These are phyloP conservation scores for Hsuehochloa calcarea DNA, from an alignment of 176 grass and related monocot species.

Conservation along the genomic window DNA sequence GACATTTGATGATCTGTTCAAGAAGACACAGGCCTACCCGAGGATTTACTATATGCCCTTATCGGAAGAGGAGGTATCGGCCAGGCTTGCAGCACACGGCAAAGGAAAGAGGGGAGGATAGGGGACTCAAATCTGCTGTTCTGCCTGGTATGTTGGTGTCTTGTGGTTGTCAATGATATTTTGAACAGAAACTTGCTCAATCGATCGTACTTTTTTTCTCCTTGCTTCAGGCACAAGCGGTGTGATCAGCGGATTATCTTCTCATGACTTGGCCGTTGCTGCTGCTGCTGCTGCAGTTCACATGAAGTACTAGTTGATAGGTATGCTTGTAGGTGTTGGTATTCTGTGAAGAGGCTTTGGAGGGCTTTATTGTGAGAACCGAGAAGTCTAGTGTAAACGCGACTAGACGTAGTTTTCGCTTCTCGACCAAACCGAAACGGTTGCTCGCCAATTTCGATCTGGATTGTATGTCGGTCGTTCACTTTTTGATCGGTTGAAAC, in stretches of 20 bases:
- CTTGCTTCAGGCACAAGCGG: neutral
- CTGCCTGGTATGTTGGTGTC: slow-evolving; percentile 1
- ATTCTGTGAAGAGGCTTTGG: neutral
- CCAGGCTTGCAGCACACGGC: slow-evolving; percentile 52
- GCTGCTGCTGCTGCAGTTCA: neutral
- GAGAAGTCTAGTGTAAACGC: neutral
- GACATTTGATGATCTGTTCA: slow-evolving; percentile 80
- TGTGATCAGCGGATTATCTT: neutral
- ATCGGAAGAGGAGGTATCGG: slow-evolving; percentile 56
- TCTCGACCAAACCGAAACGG: neutral
- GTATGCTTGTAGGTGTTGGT: neutral
- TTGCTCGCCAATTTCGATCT: neutral
- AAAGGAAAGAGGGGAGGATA: slow-evolving; percentile 28
- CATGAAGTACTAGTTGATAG: slow-evolving; percentile 6
- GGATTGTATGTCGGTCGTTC: neutral
- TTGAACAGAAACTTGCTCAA: neutral
- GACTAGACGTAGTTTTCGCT: neutral
- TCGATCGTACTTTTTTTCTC: neutral
- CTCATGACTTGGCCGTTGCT: neutral
- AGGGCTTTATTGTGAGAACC: neutral
- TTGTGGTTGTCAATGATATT: neutral
- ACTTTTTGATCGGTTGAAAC: neutral
- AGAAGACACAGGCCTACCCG: slow-evolving; percentile 59
- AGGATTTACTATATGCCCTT: slow-evolving; percentile 82
- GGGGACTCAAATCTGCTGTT: neutral